Percentiles rank a stretch among this genome's conserved stretches.
These are phyloP conservation scores for Gymnopus androsaceus DNA, from an alignment of 1,284 basidiomycete species.

Conservation along the genomic window DNA sequence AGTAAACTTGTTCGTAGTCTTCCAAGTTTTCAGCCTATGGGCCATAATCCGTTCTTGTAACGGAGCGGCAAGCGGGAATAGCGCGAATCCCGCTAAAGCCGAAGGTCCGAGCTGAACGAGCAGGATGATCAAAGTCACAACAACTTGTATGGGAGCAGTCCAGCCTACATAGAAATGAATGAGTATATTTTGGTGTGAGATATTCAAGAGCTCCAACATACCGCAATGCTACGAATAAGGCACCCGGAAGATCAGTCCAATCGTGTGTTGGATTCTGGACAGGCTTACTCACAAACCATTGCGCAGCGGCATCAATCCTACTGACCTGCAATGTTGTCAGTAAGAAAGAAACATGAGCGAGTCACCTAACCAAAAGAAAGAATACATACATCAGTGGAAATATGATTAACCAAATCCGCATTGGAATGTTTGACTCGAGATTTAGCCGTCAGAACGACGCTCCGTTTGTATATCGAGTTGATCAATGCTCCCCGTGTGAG, in stretches of 20 bases:
- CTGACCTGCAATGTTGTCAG: conserved; percentile 41
- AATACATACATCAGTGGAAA: conserved; percentile 63
- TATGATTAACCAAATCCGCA: conserved; percentile 74
- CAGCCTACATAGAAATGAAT: conserved; percentile 40
- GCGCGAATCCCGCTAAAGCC: conserved; percentile 75
- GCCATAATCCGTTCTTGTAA: conserved; percentile 75
- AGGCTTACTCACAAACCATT: conserved; percentile 64
- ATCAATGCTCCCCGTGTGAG: conserved; percentile 74
- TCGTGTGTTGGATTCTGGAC: no score
- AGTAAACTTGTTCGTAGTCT: conserved; percentile 67
- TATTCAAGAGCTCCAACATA: conserved; percentile 22
- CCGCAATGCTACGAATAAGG: conserved; percentile 42
- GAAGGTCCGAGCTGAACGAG: conserved; percentile 73
- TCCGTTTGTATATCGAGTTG: conserved; percentile 73
- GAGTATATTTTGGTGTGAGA: no score
- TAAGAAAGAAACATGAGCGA: conserved; percentile 8
- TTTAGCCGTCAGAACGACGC: conserved; percentile 65
- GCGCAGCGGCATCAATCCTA: conserved; percentile 57
- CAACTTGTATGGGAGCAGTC: conserved; percentile 72
- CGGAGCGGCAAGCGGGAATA: conserved; percentile 71
- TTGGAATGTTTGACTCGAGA: conserved; percentile 66
- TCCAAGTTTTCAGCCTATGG: conserved; percentile 61
- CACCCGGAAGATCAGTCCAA: background rate
- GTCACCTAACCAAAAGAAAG: background rate
- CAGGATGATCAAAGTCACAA: conserved; percentile 61